Percentiles rank a stretch among this genome's conserved stretches.
phyloP scores from a whole-genome alignment of 2,329 filamentous ascomycete genomes.

The Stenocarpella maydis region DNA sequence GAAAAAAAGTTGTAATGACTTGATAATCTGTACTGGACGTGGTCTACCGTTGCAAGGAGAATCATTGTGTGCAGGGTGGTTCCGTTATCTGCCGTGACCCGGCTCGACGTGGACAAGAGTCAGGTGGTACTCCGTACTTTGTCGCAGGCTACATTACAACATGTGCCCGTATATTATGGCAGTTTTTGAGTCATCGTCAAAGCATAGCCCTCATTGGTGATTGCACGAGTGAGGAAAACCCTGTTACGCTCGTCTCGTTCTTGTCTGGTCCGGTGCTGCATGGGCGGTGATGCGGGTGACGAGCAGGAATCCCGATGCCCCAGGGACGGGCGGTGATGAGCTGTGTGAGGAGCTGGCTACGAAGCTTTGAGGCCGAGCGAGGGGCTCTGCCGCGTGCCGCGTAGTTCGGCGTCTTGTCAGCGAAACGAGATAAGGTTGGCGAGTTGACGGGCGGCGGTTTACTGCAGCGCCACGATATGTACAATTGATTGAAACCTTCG shows the following conservation, averaged over 20 bases:
- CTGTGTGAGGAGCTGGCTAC: too few species aligned
- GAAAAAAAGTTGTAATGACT: conserved; percentile 21
- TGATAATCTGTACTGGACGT: neutral
- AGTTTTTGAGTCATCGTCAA: neutral
- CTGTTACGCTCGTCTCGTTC: neutral
- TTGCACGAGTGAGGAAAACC: neutral
- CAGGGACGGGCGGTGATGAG: neutral
- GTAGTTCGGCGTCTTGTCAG: conserved; percentile 21
- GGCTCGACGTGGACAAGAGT: conserved; percentile 15
- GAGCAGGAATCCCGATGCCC: conserved; percentile 3
- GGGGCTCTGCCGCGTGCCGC: neutral
- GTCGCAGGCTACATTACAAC: conserved; percentile 21
- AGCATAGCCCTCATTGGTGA: neutral
- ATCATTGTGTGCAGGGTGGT: neutral
- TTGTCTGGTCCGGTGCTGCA: conserved; percentile 8
- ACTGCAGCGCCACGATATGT: neutral
- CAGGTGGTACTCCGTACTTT: conserved; percentile 5
- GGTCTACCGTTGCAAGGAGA: conserved; percentile 3
- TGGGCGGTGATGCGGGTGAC: conserved; percentile 6
- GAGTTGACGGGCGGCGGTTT: conserved; percentile 4
- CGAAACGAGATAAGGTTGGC: conserved; percentile 23
- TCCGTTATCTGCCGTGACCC: conserved; percentile 20
- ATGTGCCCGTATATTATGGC: neutral
- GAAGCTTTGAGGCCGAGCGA: neutral
- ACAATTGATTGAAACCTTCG: too few species aligned